Conservation (phyloP, 2,329 filamentous ascomycete species). For the Alternaria gaisen region DNA sequence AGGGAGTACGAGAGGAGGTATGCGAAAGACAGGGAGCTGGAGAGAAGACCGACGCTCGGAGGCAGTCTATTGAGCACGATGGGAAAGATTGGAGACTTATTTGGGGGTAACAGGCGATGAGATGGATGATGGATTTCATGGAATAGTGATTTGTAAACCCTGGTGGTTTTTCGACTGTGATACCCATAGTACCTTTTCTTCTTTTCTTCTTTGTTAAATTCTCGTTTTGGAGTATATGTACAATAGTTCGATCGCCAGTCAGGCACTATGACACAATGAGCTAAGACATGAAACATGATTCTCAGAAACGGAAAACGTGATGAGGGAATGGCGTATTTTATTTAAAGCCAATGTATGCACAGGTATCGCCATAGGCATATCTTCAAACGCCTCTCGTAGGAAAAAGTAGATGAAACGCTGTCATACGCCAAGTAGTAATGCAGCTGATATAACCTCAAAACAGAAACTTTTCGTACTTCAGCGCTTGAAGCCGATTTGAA, state of each 20-base stretch:
- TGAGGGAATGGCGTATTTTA: neutral
- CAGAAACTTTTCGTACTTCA: slow-evolving; percentile 35
- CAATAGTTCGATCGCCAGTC: neutral
- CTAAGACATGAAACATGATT: no score
- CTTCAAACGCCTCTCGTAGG: neutral
- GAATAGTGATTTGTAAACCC: neutral
- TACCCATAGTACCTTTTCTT: neutral
- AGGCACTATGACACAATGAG: neutral
- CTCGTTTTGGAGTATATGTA: neutral
- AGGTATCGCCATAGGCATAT: neutral
- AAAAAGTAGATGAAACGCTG: slow-evolving; percentile 2
- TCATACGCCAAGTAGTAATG: slow-evolving; percentile 4
- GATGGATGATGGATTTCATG: neutral
- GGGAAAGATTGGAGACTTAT: slow-evolving; percentile 20
- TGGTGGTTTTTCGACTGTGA: neutral
- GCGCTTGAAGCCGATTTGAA: slow-evolving; percentile 43
- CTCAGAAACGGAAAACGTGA: neutral
- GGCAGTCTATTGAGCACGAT: slow-evolving; percentile 33
- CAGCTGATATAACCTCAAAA: slow-evolving; percentile 1
- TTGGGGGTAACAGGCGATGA: slow-evolving; percentile 21
- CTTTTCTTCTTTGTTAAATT: neutral
- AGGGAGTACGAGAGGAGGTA: slow-evolving; percentile 26
- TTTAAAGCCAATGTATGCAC: neutral
- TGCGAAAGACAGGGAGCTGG: slow-evolving; percentile 26
- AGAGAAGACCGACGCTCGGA: slow-evolving; percentile 41